A percentile compares a stretch with the other conserved stretches of the same genome.
These are phyloP conservation scores for Macrophomina phaseolina DNA, from an alignment of 2,329 filamentous ascomycete species.

Conservation along the genomic window DNA sequence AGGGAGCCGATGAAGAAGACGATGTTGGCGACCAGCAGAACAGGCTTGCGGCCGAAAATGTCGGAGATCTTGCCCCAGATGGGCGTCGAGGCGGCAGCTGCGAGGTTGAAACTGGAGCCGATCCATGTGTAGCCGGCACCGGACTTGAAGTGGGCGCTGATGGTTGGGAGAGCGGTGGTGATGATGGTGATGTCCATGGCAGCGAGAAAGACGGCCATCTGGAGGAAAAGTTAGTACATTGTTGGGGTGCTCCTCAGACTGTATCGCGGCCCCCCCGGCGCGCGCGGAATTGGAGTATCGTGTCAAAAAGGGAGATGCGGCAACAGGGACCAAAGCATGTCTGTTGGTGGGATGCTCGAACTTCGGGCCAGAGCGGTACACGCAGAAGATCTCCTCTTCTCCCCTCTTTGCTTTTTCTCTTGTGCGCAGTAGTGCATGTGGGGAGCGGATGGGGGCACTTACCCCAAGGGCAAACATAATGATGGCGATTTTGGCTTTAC, in stretches of 20 bases:
- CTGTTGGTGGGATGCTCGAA: too few species aligned
- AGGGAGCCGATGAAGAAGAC: background rate
- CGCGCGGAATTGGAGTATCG: too few species aligned
- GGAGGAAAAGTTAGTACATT: conserved; percentile 5
- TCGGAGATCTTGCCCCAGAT: conserved; percentile 29
- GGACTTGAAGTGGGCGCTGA: conserved; percentile 59
- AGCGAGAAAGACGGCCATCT: conserved; percentile 64
- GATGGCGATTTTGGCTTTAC: conserved; percentile 51
- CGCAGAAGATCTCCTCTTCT: background rate
- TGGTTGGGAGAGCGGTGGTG: conserved; percentile 66
- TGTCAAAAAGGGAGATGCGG: too few species aligned
- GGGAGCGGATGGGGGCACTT: background rate
- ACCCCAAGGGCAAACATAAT: conserved; percentile 56
- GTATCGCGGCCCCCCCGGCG: background rate
- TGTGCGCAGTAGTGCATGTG: too few species aligned
- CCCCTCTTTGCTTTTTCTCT: too few species aligned
- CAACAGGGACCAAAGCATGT: too few species aligned
- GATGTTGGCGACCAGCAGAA: background rate
- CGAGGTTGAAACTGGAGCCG: conserved; percentile 49
- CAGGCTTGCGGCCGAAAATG: background rate
- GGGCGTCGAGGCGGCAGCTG: conserved; percentile 46
- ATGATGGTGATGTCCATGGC: conserved; percentile 69
- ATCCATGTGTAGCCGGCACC: conserved; percentile 60
- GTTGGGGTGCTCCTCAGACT: background rate
- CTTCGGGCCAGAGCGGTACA: too few species aligned